A percentile compares a stretch with the other conserved stretches of the same genome.
Evolutionary conservation across 1,284 basidiomycete species (phyloP).

Genomic region (Porodaedalea pini): DNA sequence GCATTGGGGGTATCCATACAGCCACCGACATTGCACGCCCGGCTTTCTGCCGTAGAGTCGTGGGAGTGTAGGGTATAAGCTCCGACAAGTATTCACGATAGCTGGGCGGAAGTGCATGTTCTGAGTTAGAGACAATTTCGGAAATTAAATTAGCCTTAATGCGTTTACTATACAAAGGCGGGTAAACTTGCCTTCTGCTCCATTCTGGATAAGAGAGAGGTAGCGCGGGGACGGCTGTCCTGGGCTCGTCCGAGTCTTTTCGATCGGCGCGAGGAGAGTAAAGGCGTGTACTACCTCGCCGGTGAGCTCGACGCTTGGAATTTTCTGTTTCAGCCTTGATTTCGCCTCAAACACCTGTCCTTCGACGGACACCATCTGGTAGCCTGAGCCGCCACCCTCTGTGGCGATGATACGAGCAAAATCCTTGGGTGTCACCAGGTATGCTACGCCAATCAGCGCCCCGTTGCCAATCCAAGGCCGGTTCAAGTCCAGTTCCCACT

Average conservation of each 20-base stretch:
- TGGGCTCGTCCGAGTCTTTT: not conserved
- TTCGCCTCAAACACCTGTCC: conserved; percentile 5
- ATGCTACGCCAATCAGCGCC: conserved; percentile 20
- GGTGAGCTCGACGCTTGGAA: not conserved
- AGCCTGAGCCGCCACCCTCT: conserved; percentile 19
- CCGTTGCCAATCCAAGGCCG: conserved; percentile 10
- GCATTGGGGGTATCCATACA: not conserved
- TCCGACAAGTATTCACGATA: conserved; percentile 15
- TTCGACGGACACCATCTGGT: conserved; percentile 17
- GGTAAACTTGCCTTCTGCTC: conserved; percentile 17
- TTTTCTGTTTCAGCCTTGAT: too few relatives aligned
- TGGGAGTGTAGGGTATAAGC: conserved; percentile 6
- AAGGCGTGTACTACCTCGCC: conserved; percentile 16
- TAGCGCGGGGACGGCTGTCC: conserved; percentile 20
- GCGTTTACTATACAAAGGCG: not conserved
- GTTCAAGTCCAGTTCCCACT: not conserved
- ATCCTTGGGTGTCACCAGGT: conserved; percentile 20
- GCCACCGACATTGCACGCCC: conserved; percentile 15
- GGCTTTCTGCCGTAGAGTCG: conserved; percentile 11
- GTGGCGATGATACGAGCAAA: conserved; percentile 18
- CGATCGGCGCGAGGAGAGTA: conserved; percentile 15
- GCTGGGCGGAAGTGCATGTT: conserved; percentile 9
- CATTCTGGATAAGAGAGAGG: conserved; percentile 15
- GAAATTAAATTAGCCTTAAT: not conserved
- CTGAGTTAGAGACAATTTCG: conserved; percentile 4